Evolutionary conservation across 2,329 filamentous ascomycete genomes (phyloP).

Genomic region (Aspergillus proliferans): DNA sequence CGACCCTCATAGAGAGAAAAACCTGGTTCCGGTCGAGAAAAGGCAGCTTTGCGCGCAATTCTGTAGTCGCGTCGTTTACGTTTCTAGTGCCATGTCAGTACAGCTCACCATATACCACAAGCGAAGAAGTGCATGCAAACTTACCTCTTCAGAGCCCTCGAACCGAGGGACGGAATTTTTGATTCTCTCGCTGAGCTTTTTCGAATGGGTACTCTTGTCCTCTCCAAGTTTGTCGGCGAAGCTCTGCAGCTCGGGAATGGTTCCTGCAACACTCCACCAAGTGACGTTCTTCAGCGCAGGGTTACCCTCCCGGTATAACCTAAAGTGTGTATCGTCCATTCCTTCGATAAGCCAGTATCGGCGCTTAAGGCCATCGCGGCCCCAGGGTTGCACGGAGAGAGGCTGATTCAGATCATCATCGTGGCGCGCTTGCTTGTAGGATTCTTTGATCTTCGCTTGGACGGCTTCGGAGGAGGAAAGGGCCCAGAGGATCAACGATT

Average conservation of each 20-base stretch:
- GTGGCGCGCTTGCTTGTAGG: constrained; percentile 81
- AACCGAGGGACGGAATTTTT: constrained; percentile 76
- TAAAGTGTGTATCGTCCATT: constrained; percentile 85
- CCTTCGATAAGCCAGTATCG: constrained; percentile 93
- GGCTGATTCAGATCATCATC: constrained; percentile 75
- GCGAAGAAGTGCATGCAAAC: constrained; percentile 14
- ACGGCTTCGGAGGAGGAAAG: constrained; percentile 81
- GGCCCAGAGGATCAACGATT: constrained; percentile 79
- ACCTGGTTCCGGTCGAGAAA: constrained; percentile 77
- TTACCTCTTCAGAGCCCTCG: constrained; percentile 83
- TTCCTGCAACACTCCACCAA: constrained; percentile 90
- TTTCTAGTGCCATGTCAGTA: constrained; percentile 54
- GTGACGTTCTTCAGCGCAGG: constrained; percentile 67
- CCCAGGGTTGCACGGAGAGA: constrained; percentile 85
- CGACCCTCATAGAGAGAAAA: constrained; percentile 94
- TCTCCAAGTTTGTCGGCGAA: constrained; percentile 71
- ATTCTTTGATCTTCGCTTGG: constrained; percentile 73
- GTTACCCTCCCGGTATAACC: constrained; percentile 90
- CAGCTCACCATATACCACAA: not conserved
- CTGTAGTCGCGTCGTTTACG: constrained; percentile 89
- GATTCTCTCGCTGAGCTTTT: constrained; percentile 71
- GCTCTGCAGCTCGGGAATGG: constrained; percentile 74
- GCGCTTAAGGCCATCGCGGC: constrained; percentile 79
- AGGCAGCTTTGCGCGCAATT: constrained; percentile 75
- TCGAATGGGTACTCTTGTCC: constrained; percentile 77